Evolutionary conservation across 2,329 filamentous ascomycete species (phyloP).

Genomic region (Penicillium sp.): DNA sequence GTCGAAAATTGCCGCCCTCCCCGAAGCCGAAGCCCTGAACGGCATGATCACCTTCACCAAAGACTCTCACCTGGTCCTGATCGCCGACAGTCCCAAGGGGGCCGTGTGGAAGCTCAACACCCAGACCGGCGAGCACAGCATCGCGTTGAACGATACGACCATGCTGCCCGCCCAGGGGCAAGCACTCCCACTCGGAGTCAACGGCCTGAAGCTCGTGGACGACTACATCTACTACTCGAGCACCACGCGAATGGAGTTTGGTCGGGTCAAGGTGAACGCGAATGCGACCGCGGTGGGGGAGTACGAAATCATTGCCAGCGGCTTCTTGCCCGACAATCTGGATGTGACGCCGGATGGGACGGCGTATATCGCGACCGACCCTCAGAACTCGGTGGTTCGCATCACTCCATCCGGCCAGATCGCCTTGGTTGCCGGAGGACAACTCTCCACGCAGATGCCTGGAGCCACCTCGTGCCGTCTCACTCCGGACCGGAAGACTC

Average conservation of each 20-base stretch:
- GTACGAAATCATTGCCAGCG: constrained; percentile 25
- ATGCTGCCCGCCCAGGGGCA: constrained; percentile 21
- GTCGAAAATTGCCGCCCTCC: constrained; percentile 19
- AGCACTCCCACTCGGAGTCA: constrained; percentile 22
- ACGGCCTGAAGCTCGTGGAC: constrained; percentile 15
- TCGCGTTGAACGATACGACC: constrained; percentile 22
- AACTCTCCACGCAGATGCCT: constrained; percentile 22
- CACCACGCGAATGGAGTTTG: constrained; percentile 22
- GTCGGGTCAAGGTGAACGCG: constrained; percentile 20
- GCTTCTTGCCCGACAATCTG: constrained; percentile 23
- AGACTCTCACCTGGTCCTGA: constrained; percentile 18
- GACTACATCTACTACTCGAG: constrained; percentile 26
- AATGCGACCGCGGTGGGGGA: constrained; percentile 17
- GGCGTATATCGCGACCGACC: constrained; percentile 20
- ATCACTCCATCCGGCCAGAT: constrained; percentile 22
- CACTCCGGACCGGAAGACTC: constrained; percentile 12
- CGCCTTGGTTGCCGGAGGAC: constrained; percentile 21
- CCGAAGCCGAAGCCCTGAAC: constrained; percentile 19
- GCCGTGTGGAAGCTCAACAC: constrained; percentile 22
- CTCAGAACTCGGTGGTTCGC: constrained; percentile 25
- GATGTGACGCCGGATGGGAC: constrained; percentile 21
- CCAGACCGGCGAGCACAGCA: constrained; percentile 17
- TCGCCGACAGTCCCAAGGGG: constrained; percentile 23
- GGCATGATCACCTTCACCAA: constrained; percentile 21
- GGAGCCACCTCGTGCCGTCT: constrained; percentile 20